Evolutionary conservation across 2,329 filamentous ascomycete genomes (phyloP), one percentile per base, ranked within the genome.

Genomic region (Penicillium hesseltinei): DNA sequence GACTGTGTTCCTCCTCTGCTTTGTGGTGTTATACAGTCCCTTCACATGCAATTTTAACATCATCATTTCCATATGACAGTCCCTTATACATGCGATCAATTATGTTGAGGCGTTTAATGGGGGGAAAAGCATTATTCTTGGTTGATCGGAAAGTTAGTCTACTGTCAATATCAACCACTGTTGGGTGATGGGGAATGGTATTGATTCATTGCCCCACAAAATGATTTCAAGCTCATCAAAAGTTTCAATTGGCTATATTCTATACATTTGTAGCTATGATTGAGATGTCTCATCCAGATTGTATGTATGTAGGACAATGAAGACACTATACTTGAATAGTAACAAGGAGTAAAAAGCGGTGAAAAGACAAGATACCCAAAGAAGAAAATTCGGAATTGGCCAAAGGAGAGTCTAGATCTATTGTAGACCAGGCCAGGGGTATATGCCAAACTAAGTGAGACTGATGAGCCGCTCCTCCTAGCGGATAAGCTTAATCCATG

Each of bases 401-500:
- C 13, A 38, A 39, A 19, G 19, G 36, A 5, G 21, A 15, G 39
- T 15, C 25, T 3, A 17, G 23, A 19, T 54, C 44, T 42, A 27
- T 7, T 27, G 25, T 27, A 29, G 52, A 54, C 36, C 44, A 51
- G 13, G 43, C 31, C 47, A 51, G 47, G 51, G 40, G 51, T 53
- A 27, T 17, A 51, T 23, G 36, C 31, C 33, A 40, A 31, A 31
- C 42, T 45, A 33, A 42, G 45, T 43, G 21, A 51, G 29, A 40
- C 21, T 8, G 40, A 43, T 29, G 27, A 29, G 27, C 36, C 23
- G 40, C 54, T 23, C 23, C n/a, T n/a, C 38, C 25, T 48, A 56
- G 48, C 35, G 47, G 47, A 61, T 62, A 50, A 61, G 60, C 60
- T 64, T 64, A 61, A 58, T 40, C 25, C 13, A 50, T 59, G 60